phyloP scores from a whole-genome alignment of 345 rosid genomes.

The Aurinia saxatilis region DNA sequence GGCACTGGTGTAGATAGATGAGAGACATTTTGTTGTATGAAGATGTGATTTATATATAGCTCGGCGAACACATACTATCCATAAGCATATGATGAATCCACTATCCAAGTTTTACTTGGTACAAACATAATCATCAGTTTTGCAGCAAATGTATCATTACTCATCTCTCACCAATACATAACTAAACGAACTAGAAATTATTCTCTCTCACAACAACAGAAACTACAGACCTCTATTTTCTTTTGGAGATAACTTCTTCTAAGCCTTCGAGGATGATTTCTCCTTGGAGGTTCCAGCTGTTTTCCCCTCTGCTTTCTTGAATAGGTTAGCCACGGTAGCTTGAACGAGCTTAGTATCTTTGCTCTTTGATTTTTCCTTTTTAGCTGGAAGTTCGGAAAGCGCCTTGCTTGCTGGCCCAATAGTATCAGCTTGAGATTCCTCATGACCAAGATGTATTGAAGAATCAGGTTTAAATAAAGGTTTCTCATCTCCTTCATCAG shows the following conservation, averaged over 20 bases:
- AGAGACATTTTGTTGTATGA: background rate
- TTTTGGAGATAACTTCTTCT: background rate
- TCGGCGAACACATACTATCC: background rate
- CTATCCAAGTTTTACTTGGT: background rate
- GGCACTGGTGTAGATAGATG: constrained; percentile 3
- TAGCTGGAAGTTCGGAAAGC: constrained; percentile 18
- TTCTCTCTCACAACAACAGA: constrained; percentile 4
- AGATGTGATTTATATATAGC: background rate
- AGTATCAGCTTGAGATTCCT: constrained; percentile 13
- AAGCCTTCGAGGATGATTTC: constrained; percentile 11
- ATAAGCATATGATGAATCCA: background rate
- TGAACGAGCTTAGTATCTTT: constrained; percentile 60
- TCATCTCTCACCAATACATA: background rate
- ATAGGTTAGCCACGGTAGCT: constrained; percentile 62
- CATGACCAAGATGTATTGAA: constrained; percentile 12
- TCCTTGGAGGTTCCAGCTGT: constrained; percentile 20
- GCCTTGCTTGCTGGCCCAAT: constrained; percentile 28
- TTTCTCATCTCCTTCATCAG: constrained; percentile 39
- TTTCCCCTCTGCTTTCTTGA: constrained; percentile 64
- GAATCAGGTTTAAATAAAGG: constrained; percentile 23
- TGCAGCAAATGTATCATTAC: background rate
- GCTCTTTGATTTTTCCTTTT: constrained; percentile 26
- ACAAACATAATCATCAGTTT: background rate
- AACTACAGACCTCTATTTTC: constrained; percentile 9
- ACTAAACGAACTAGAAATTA: background rate